Evolutionary conservation across 306 rosid genomes (phyloP), one percentile per base, ranked within the genome.

Genomic region (Elaeagnus macrophylla): DNA sequence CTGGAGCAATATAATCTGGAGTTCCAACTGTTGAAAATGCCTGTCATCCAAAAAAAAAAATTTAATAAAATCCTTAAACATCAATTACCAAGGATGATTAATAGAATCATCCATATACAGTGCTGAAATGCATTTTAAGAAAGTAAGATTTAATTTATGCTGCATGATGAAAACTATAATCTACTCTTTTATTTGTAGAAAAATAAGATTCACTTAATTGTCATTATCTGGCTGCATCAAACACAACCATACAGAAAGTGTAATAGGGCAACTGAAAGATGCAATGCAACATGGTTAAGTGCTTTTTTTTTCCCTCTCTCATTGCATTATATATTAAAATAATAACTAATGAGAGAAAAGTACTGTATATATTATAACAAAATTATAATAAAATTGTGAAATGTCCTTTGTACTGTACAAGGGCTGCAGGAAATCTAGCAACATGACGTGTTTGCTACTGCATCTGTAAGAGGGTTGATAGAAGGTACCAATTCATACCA

Each of bases 1-100:
- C 95, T 0, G 95, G 95, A 70, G 95, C 95, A 51, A 89, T 86
- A 62, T 89, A 86, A 66, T 89, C 95, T 11, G 97, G 95, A 16
- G 95, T 89, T 67, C 95, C 97, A 32, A 86, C 97, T 12, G 94
- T 89, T 45, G 97, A 89, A 74, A 48, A 89, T 47, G 97, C 97
- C 95, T 89, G 75, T 45, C 69, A 77, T 46, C 12, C 41, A 48
- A 36, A 35, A 47, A 53, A 39, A 36, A 13, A 11, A 2, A 36
- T 12, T 6, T 10, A 52, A 13, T 6, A 18, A 11, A 40, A 12
- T 15, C 59, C 47, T 44, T 7, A 8, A 6, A 32, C 3, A 17
- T 25, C 32, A 25, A 25, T 25, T 25, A 2, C 2, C 32, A 3
- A 2, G 32, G 32, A 25, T 25, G 32, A 25, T 25, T 25, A 25